Base-by-base conservation (phyloP, 345 rosid species). In the Populus pruinosa region DNA sequence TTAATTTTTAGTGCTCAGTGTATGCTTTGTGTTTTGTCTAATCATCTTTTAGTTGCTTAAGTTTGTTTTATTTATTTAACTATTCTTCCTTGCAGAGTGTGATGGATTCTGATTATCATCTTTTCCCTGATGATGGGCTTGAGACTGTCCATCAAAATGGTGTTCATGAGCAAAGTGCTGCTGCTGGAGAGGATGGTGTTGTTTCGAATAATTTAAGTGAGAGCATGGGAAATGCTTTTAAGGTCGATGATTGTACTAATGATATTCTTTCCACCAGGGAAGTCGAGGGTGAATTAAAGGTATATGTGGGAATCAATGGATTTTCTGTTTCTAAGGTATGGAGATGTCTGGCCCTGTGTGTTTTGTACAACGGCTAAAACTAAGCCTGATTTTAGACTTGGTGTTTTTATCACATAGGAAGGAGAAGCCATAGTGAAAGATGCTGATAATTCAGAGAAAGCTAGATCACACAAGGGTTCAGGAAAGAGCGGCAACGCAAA, bases 141-240 rank as follows among this genome's bases (percentile, higher is more conserved):
- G 91, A 88, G 73, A 76, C 73, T 65, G 80, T 76, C 86, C 83
- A 69, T 72, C 84, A 79, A 83, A 93, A 93, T 86, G 94, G 94
- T 62, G 85, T 65, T 71, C 80, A 79, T 62, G 83, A 73, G 72
- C 86, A 83, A 68, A 69, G 65, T 86, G 78, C 67, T 35, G 75
- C 75, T 70, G 17, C 78, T 49, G 79, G 78, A 39, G 92, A 80
- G 43, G 84, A 87, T 69, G 79, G 82, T 43, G 73, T 39, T 78
- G 77, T 79, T 70, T 85, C 81, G 8, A 78, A 80, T 68, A 67
- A 49, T 55, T 69, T 70, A 38, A 79, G 80, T 79, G 85, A 73
- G 35, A 35, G 31, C 25, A n/a, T 9, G 18, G 78, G 29, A 36
- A 62, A 78, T 62, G 31, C 72, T 56, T 25, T 71, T 21, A 75